Evolutionary conservation across 805 yeast genomes (phyloP).

Genomic region (Wickerhamiella lipophila): DNA sequence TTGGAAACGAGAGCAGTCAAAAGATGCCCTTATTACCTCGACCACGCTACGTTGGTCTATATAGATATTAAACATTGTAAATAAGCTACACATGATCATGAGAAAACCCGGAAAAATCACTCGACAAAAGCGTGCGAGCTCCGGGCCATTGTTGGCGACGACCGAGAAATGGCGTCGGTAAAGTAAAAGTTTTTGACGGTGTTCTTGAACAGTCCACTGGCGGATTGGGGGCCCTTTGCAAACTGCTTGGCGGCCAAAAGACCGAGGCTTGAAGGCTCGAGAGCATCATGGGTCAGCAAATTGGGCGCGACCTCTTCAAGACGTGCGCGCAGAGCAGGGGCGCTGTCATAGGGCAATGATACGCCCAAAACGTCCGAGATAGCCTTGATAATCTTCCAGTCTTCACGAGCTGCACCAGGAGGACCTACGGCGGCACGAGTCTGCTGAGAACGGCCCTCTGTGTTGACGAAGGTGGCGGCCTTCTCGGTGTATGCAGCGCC

Average conservation of each 20-base stretch:
- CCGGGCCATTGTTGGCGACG: slow-evolving; percentile 83
- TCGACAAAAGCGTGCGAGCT: slow-evolving; percentile 42
- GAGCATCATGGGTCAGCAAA: slow-evolving; percentile 57
- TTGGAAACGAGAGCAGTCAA: too few species aligned
- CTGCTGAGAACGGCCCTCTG: slow-evolving; percentile 78
- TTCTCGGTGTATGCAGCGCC: slow-evolving; percentile 85
- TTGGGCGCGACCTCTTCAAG: slow-evolving; percentile 70
- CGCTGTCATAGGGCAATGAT: slow-evolving; percentile 64
- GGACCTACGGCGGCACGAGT: slow-evolving; percentile 80
- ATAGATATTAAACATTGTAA: not conserved
- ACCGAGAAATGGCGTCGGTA: slow-evolving; percentile 76
- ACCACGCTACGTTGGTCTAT: too few species aligned
- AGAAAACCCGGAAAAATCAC: not conserved
- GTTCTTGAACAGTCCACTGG: slow-evolving; percentile 42
- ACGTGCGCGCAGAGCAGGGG: slow-evolving; percentile 53
- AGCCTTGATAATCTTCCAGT: slow-evolving; percentile 80
- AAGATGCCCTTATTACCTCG: too few species aligned
- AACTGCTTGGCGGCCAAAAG: slow-evolving; percentile 37
- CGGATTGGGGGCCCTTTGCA: slow-evolving; percentile 28
- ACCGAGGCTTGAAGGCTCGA: slow-evolving; percentile 54
- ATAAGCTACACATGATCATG: not conserved
- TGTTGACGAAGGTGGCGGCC: slow-evolving; percentile 70
- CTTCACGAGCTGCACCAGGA: slow-evolving; percentile 84
- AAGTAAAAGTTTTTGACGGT: slow-evolving; percentile 76
- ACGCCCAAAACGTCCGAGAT: slow-evolving; percentile 62